phyloP scores from a whole-genome alignment of 805 yeast species.

The Lipomyces chichibuensis region DNA sequence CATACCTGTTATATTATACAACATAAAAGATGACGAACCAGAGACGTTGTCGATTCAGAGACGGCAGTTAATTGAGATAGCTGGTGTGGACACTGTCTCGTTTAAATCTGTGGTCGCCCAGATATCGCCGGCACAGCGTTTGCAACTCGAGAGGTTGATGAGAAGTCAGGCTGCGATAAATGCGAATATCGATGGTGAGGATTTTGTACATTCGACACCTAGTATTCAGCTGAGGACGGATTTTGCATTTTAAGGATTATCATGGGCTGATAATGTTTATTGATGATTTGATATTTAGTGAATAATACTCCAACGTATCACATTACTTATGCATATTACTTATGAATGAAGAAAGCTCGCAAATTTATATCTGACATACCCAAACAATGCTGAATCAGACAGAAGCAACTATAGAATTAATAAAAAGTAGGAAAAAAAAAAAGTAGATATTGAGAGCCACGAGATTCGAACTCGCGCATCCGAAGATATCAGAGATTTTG shows the following conservation, averaged over 20 bases:
- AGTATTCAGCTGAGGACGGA: constrained; percentile 28
- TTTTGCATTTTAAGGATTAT: constrained; percentile 18
- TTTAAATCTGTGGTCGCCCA: constrained; percentile 49
- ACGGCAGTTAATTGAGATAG: constrained; percentile 41
- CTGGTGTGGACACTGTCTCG: constrained; percentile 39
- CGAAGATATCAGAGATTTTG: constrained; percentile 47
- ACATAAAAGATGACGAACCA: constrained; percentile 17
- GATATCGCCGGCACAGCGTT: constrained; percentile 48
- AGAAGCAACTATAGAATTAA: neutral
- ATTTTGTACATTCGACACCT: constrained; percentile 10
- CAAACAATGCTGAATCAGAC: neutral
- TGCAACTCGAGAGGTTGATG: constrained; percentile 28
- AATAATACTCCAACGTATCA: neutral
- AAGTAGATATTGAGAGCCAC: constrained; percentile 44
- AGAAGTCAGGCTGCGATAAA: constrained; percentile 21
- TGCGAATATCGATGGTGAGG: neutral
- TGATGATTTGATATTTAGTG: neutral
- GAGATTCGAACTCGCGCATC: constrained; percentile 50
- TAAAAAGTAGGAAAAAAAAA: neutral
- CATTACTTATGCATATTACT: no score
- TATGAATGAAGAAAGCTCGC: no score
- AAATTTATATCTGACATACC: neutral
- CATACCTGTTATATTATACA: constrained; percentile 35
- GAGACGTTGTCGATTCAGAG: constrained; percentile 19
- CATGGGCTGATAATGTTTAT: no score